These are phyloP conservation scores for Gnomoniopsis sp. DNA, from an alignment of 2,329 filamentous ascomycete species.

Conservation along the genomic window DNA sequence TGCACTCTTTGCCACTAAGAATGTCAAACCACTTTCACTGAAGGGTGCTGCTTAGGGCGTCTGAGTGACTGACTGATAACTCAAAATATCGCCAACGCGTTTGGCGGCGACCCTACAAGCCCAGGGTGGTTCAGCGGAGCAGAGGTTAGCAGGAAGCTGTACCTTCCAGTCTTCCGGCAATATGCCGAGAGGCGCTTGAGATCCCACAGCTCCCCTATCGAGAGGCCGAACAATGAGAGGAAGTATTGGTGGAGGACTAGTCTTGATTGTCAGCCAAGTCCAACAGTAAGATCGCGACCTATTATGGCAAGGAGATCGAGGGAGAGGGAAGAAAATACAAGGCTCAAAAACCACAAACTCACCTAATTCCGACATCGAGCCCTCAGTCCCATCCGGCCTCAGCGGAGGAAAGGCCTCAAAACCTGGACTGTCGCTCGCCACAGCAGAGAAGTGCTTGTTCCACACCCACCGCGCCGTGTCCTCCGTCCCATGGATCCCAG, in stretches of 20 bases:
- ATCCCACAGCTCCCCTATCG: slow-evolving; percentile 55
- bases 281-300: no score
- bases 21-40: neutral
- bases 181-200: slow-evolving; percentile 50
- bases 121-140: slow-evolving; percentile 57
- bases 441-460: slow-evolving; percentile 64
- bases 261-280: neutral
- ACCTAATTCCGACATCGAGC: slow-evolving; percentile 34
- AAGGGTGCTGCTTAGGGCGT: neutral
- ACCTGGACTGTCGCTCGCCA: slow-evolving; percentile 58
- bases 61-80: neutral
- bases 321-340: no score
- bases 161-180: slow-evolving; percentile 49
- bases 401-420: slow-evolving; percentile 63
- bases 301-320: neutral
- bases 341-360: slow-evolving; percentile 19
- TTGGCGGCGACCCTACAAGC: slow-evolving; percentile 45
- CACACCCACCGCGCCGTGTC: slow-evolving; percentile 64
- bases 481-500: slow-evolving; percentile 43
- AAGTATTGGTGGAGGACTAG: slow-evolving; percentile 46
- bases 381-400: slow-evolving; percentile 35
- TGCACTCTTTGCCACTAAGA: neutral
- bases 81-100: slow-evolving; percentile 45
- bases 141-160: slow-evolving; percentile 61
- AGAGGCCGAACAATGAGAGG: slow-evolving; percentile 49